Evolutionary conservation across 345 rosid species (phyloP).

Genomic region (Psidium guajava): DNA sequence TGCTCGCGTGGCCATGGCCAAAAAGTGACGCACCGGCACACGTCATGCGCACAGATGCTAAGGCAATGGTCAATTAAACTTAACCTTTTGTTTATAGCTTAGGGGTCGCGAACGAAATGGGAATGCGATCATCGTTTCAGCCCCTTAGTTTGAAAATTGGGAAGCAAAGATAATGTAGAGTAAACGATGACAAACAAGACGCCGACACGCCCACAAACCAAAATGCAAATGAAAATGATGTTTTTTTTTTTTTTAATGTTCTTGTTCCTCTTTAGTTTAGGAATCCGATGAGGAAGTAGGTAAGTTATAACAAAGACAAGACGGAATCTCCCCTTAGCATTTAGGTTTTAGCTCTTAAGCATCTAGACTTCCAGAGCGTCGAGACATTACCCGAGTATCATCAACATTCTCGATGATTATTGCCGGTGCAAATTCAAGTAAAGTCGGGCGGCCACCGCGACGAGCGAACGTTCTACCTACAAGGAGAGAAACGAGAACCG

Average conservation of each 20-base stretch:
- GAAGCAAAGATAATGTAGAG: not conserved
- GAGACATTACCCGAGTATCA: not conserved
- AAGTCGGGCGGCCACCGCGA: not conserved
- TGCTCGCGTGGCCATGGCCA: not conserved
- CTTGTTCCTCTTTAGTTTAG: not conserved
- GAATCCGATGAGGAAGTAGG: not conserved
- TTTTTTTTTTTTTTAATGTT: not conserved
- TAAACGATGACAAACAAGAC: not conserved
- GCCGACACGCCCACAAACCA: not conserved
- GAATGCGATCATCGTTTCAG: not conserved
- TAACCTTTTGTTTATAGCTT: not conserved
- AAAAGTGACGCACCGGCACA: not conserved
- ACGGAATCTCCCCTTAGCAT: not conserved
- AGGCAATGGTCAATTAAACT: not conserved
- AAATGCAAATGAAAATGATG: too few species aligned
- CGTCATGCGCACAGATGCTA: not conserved
- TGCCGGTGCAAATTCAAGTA: fast-evolving
- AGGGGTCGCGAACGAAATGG: not conserved
- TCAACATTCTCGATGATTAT: fast-evolving
- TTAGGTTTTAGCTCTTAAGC: not conserved
- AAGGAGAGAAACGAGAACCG: too few species aligned
- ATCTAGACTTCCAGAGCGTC: fast-evolving
- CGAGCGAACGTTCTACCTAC: not conserved
- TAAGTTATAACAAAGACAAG: not conserved
- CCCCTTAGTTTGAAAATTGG: not conserved